These are phyloP conservation scores for Acacia acuminata DNA, from an alignment of 306 rosid species.

Conservation along the genomic window DNA sequence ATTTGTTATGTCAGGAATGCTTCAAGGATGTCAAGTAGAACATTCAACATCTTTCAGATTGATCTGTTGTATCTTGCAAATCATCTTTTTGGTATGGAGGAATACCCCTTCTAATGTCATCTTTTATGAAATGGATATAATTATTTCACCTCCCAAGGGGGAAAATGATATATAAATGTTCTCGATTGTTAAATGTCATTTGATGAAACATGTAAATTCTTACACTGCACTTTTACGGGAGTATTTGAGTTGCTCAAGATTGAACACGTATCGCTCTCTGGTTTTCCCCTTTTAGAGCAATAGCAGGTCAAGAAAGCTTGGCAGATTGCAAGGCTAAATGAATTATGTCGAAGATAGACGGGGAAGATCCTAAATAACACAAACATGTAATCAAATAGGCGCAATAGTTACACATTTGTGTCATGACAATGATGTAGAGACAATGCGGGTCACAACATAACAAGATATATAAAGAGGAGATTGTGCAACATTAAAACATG, in stretches of 20 bases:
- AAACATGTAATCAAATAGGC: neutral
- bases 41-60: neutral
- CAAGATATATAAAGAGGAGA: neutral
- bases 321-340: neutral
- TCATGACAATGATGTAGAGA: neutral
- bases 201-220: neutral
- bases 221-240: neutral
- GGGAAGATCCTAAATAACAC: neutral
- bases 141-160: neutral
- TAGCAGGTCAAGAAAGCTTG: neutral
- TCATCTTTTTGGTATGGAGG: neutral
- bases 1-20: neutral
- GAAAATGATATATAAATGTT: neutral
- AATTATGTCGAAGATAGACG: neutral
- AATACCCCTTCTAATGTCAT: neutral
- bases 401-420: neutral
- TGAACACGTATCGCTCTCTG: neutral
- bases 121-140: neutral
- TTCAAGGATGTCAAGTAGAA: neutral
- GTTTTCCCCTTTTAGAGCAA: neutral
- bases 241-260: neutral
- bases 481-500: slow-evolving; percentile 11
- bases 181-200: neutral
- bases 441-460: neutral
- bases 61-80: neutral